Evolutionary conservation across 2,329 filamentous ascomycete genomes (phyloP).

Genomic region (Fusarium setosum): DNA sequence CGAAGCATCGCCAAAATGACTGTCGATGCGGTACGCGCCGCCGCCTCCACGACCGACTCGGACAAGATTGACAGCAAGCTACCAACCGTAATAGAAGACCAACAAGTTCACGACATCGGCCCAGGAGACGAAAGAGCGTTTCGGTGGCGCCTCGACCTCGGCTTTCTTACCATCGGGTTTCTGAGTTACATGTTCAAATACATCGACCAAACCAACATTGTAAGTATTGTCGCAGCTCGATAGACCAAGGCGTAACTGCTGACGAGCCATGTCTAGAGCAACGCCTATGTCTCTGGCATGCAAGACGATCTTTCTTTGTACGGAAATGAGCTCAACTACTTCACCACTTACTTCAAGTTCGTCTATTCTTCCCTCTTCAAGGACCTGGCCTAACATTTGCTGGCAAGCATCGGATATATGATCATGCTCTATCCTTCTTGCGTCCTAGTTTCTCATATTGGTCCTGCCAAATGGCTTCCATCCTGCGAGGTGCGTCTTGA

Average conservation of each 20-base stretch:
- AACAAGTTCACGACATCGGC: neutral
- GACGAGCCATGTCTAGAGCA: neutral
- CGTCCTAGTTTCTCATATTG: constrained; percentile 15
- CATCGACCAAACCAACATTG: constrained; percentile 23
- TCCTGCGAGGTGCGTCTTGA: constrained; percentile 6
- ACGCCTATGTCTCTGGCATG: constrained; percentile 19
- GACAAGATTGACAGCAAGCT: no score
- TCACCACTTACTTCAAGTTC: constrained; percentile 12
- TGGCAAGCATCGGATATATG: constrained; percentile 10
- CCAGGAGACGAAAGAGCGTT: neutral
- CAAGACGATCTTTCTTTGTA: constrained; percentile 12
- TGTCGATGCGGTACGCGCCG: no score
- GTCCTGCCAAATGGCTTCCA: constrained; percentile 12
- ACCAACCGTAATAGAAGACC: no score
- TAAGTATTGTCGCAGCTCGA: neutral
- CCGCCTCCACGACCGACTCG: no score
- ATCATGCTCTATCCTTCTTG: constrained; percentile 20
- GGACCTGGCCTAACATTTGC: neutral
- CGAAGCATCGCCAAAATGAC: no score
- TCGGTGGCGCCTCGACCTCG: constrained; percentile 1
- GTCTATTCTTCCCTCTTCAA: neutral
- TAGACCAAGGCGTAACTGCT: neutral
- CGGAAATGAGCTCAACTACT: constrained; percentile 18
- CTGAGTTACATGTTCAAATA: constrained; percentile 23
- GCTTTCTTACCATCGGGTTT: constrained; percentile 6